Base-by-base conservation (phyloP, 2,329 filamentous ascomycete genomes). In the Diaporthe vexans region DNA sequence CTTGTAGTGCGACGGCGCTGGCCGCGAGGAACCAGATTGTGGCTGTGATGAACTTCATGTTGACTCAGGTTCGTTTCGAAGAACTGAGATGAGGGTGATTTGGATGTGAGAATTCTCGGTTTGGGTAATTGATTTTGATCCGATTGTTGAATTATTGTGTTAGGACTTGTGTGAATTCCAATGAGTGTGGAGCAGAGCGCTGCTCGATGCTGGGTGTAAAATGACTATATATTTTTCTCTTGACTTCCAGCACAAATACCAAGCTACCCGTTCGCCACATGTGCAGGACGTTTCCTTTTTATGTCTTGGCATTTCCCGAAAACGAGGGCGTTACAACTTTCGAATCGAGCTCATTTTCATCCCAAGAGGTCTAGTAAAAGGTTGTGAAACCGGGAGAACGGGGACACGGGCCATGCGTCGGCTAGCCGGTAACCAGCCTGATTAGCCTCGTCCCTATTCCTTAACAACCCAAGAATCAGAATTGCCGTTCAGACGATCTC, bases 31-130 rank as follows among this genome's bases (percentile, higher is more conserved):
- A 68, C 48, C 63, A 68, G 48, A 68, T 68, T 37, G 63, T 17
- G 48, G 63, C 33, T 10, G 63, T 68, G 48, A 68, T 54, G 63
- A 68, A 68, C 63, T 68, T 68, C 63, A 68, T 68, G 48, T 68
- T 68, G 63, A 19, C 33, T 26, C 0, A 13, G 24, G 43, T 7
- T 35, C 9, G 43, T 37, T 21, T 43, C 26, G 37, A 15, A 40
- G 37, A 40, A 40, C 8, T 40, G 37, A 40, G 13, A 40, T 15
- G 37, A 15, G 37, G 37, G 37, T 40, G 11, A 13, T 40, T 40
- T 40, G 37, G 13, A 40, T 40, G 10, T 37, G 37, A 4, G 40
- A n/a, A 15, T 7, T 26, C 19, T 67, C 17, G 11, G 2, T 15
- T 10, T 10, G 17, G 26, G 11, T 35, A 13, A 2, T 33, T 3